Conservation (phyloP, 129 eudicot species). For the Chrysanthemum lavandulifolium region DNA sequence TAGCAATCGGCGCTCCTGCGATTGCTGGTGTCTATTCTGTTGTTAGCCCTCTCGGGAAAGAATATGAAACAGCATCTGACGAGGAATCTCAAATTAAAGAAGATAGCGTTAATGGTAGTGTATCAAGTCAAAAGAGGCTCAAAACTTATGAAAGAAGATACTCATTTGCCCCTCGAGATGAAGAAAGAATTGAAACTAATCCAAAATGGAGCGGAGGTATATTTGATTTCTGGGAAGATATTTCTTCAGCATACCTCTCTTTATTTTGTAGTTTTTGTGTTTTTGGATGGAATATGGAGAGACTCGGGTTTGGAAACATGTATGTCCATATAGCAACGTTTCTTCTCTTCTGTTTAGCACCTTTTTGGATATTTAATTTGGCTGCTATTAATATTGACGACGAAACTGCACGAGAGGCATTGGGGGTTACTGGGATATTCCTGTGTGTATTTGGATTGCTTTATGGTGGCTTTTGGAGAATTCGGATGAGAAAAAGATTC, state of each 20-base stretch:
- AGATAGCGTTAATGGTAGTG: conserved; percentile 28
- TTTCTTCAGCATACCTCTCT: conserved; percentile 84
- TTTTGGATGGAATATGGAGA: conserved; percentile 98
- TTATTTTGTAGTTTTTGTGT: conserved; percentile 86
- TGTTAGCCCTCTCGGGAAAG: conserved; percentile 89
- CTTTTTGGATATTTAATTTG: conserved; percentile 83
- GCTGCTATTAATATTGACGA: conserved; percentile 86
- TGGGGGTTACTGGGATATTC: conserved; percentile 75
- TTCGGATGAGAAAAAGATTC: conserved; percentile 93
- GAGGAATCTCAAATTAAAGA: conserved; percentile 70
- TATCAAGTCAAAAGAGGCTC: conserved; percentile 34
- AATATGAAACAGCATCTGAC: conserved; percentile 51
- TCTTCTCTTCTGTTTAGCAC: conserved; percentile 83
- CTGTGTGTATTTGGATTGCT: conserved; percentile 84
- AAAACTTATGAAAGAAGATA: conserved; percentile 59
- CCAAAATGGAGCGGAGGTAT: conserved; percentile 90
- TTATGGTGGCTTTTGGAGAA: conserved; percentile 98
- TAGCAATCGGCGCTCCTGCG: conserved; percentile 96
- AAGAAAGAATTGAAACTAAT: conserved; percentile 37
- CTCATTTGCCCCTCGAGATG: conserved; percentile 68
- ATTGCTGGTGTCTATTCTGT: conserved; percentile 77
- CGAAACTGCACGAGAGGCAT: conserved; percentile 62
- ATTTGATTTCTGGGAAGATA: conserved; percentile 90
- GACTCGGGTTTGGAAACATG: conserved; percentile 96
- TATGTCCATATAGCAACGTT: conserved; percentile 93